phyloP scores from a whole-genome alignment of 2,329 filamentous ascomycete genomes.

The Trichoderma pleuroti region DNA sequence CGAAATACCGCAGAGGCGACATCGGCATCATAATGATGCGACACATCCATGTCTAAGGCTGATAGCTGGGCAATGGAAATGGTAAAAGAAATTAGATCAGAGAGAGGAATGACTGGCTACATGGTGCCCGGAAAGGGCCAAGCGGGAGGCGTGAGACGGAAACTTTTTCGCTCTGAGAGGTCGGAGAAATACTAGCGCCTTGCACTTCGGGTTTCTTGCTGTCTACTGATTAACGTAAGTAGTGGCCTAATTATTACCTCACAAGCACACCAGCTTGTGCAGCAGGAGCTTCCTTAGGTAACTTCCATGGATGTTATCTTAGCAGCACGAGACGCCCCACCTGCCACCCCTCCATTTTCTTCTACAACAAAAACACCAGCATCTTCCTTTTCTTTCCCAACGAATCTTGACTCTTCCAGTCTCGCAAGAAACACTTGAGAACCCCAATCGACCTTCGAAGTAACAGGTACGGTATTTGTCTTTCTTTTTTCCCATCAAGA shows the following conservation, averaged over 20 bases:
- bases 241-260: conserved; percentile 15
- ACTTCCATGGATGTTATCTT: not conserved
- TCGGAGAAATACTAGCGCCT: conserved; percentile 14
- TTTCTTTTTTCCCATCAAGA: not conserved
- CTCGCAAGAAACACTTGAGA: conserved; percentile 10
- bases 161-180: not conserved
- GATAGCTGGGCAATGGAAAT: not conserved
- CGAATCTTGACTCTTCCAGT: not conserved
- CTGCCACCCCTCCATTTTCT: conserved; percentile 18
- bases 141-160: not conserved
- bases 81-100: conserved; percentile 9
- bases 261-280: conserved; percentile 8
- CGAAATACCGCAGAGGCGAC: conserved; percentile 53
- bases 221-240: conserved; percentile 16
- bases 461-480: conserved; percentile 9
- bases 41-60: conserved; percentile 5
- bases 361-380: conserved; percentile 15
- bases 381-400: conserved; percentile 5
- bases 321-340: conserved; percentile 12
- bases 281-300: conserved; percentile 13
- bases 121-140: conserved; percentile 8
- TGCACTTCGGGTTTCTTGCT: not conserved
- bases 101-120: not conserved
- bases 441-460: conserved; percentile 10
- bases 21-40: conserved; percentile 11